Evolutionary conservation across 2,329 filamentous ascomycete species (phyloP).

Genomic region (Aspergillus hortae): DNA sequence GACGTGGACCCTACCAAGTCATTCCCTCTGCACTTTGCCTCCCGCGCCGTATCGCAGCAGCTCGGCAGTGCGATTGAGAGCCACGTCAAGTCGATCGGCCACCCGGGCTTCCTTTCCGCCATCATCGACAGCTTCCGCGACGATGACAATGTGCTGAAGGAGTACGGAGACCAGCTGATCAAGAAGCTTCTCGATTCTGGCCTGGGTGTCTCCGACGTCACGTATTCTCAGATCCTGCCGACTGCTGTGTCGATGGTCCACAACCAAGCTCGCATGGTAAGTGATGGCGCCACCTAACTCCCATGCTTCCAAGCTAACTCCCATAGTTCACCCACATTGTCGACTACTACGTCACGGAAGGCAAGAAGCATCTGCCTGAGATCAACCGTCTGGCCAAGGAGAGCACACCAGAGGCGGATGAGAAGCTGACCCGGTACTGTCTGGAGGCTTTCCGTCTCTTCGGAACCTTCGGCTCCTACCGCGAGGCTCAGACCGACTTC

Average conservation of each 20-base stretch:
- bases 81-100: slow-evolving; percentile 60
- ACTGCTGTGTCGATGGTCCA: slow-evolving; percentile 65
- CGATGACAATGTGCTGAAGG: slow-evolving; percentile 55
- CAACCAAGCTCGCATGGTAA: slow-evolving; percentile 65
- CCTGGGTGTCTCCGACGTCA: slow-evolving; percentile 61
- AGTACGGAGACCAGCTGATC: slow-evolving; percentile 64
- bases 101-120: slow-evolving; percentile 54
- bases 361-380: slow-evolving; percentile 55
- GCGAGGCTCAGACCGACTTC: slow-evolving; percentile 49
- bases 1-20: slow-evolving; percentile 64
- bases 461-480: slow-evolving; percentile 60
- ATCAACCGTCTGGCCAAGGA: slow-evolving; percentile 59
- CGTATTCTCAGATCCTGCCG: slow-evolving; percentile 68
- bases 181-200: slow-evolving; percentile 63
- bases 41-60: slow-evolving; percentile 55
- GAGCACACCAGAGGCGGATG: slow-evolving; percentile 56
- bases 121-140: slow-evolving; percentile 46
- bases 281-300: slow-evolving; percentile 26
- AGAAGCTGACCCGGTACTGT: slow-evolving; percentile 64
- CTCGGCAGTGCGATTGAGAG: slow-evolving; percentile 61
- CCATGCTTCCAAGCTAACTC: not conserved
- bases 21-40: slow-evolving; percentile 60
- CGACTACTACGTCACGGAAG: slow-evolving; percentile 66
- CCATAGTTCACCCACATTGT: slow-evolving; percentile 65
- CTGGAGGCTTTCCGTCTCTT: slow-evolving; percentile 70